Percentiles rank a stretch among this genome's conserved stretches.
These are phyloP conservation scores for Epichloe sp. DNA, from an alignment of 2,329 filamentous ascomycete species.

Conservation along the genomic window DNA sequence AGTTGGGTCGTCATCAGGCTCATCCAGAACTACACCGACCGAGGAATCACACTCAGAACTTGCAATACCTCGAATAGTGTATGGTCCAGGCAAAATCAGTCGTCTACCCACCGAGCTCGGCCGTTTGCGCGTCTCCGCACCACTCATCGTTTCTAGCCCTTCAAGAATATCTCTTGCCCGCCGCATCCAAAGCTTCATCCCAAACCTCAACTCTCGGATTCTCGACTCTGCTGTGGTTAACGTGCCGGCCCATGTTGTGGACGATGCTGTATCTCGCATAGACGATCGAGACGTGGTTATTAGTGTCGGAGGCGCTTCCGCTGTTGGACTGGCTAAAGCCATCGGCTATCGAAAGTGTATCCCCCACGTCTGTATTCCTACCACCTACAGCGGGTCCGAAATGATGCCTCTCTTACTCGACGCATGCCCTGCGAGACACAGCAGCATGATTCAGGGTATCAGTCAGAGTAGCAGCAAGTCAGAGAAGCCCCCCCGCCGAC, in stretches of 20 bases:
- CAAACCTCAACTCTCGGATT: constrained; percentile 19
- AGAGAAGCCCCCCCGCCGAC: not conserved
- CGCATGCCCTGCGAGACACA: constrained; percentile 9
- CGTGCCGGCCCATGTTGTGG: constrained; percentile 15
- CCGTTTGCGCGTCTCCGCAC: constrained; percentile 17
- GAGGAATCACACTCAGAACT: constrained; percentile 2
- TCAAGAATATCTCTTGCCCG: constrained; percentile 23
- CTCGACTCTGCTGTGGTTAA: constrained; percentile 20
- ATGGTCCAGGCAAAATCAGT: constrained; percentile 19
- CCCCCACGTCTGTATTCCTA: constrained; percentile 46
- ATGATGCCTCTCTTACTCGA: constrained; percentile 29
- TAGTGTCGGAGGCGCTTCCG: constrained; percentile 50
- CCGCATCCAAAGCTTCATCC: constrained; percentile 20
- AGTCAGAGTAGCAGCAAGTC: constrained; percentile 4
- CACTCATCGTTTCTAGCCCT: constrained; percentile 25
- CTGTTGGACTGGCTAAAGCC: constrained; percentile 44
- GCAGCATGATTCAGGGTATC: not conserved
- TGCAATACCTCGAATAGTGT: constrained; percentile 20
- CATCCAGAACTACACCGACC: constrained; percentile 3
- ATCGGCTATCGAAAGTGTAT: constrained; percentile 38
- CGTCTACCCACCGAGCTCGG: constrained; percentile 22
- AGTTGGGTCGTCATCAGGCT: not conserved
- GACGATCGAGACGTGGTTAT: constrained; percentile 40
- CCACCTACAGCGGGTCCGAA: constrained; percentile 46
- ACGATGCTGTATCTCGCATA: constrained; percentile 16